These are phyloP conservation scores for Suillus occidentalis DNA, from an alignment of 768 basidiomycete genomes.

Conservation along the genomic window DNA sequence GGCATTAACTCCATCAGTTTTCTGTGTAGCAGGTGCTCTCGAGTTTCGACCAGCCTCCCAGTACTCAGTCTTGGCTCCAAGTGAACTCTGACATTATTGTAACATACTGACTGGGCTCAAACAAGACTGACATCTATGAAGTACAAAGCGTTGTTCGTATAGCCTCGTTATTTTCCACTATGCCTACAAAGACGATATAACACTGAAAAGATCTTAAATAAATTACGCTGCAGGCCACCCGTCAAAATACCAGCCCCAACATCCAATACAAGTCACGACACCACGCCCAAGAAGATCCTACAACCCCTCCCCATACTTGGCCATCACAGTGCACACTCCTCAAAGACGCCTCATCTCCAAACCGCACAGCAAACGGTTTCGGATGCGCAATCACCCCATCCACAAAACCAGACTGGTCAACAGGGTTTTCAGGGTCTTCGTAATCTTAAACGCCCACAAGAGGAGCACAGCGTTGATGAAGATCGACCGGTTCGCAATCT, in stretches of 20 bases:
- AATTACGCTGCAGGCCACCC: too few relatives aligned
- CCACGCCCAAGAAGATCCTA: constrained; percentile 8
- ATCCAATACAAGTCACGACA: not conserved
- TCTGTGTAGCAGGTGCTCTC: not conserved
- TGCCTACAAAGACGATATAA: too few relatives aligned
- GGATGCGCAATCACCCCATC: constrained; percentile 68
- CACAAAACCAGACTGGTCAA: constrained; percentile 61
- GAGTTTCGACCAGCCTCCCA: too few relatives aligned
- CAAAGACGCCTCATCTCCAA: constrained; percentile 23
- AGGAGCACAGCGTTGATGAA: constrained; percentile 65
- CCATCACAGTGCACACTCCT: constrained; percentile 26
- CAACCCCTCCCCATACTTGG: constrained; percentile 21
- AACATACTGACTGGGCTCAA: too few relatives aligned
- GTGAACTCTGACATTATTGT: too few relatives aligned
- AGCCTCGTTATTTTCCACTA: too few relatives aligned
- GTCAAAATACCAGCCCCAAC: not conserved
- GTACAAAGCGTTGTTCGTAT: too few relatives aligned
- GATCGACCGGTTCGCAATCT: constrained; percentile 60
- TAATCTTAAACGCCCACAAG: constrained; percentile 65
- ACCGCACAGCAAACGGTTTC: constrained; percentile 54
- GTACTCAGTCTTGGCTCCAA: not conserved
- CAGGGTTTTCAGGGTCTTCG: constrained; percentile 51
- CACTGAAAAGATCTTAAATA: too few relatives aligned
- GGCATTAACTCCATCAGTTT: not conserved
- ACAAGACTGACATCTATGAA: too few relatives aligned